Base-by-base conservation (phyloP, 441 rosid species). In the Euphorbia celastroides region DNA sequence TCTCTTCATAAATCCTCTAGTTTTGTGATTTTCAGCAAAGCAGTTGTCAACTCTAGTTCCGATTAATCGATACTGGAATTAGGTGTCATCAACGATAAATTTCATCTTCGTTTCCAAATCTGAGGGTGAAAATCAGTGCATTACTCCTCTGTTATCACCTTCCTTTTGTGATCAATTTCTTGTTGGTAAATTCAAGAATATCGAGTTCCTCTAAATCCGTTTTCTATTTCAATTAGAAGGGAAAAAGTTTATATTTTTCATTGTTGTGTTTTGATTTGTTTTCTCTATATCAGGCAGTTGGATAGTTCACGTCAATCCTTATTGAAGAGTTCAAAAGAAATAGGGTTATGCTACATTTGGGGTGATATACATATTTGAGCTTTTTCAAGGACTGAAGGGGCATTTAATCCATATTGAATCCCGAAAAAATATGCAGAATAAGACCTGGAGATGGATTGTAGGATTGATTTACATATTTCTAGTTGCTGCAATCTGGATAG, bases 401-500 rank as follows among this genome's bases (percentile, higher is more conserved):
- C 23, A 51, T 63, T 20, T 54, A 9, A 20, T 50, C 38, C 20
- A 63, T 51, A 31, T 76, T 70, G 74, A 69, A 67, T 59, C 75
- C 31, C 72, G 32, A 58, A 74, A 58, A 74, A 82, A 65, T 57
- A 87, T 82, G 95, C 72, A 72, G 12, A 79, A 73, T 66, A 77
- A 86, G 57, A 59, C 70, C 23, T 84, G 96, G 97, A 86, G 81
- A 80, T 93, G 98, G 96, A 76, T 75, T 67, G 63, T 85, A 60
- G 95, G 98, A 60, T 75, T 90, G 73, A 68, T 78, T 25, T 88
- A 93, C 80, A 89, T 93, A 64, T 70, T 93, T 62, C 83, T 91
- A 3, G 98, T 93, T 13, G 97, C 98, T 0, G 78, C 78, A 62
- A 93, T 93, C 51, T 93, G 97, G 98, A 90, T 93, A 64, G 90